These are phyloP conservation scores for Pseudogymnoascus destructans DNA, from an alignment of 2,329 filamentous ascomycete genomes.

Conservation along the genomic window DNA sequence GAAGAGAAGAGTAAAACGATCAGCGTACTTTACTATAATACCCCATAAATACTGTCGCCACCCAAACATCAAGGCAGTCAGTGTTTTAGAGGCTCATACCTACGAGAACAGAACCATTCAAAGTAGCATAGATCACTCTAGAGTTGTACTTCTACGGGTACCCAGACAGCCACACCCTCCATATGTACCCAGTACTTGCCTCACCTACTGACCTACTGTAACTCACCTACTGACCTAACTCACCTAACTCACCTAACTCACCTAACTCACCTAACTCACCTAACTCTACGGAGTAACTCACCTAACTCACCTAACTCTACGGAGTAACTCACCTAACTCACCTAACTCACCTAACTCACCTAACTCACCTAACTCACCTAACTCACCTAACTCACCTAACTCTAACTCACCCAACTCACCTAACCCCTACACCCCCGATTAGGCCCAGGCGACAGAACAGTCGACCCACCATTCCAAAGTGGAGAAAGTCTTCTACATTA, in stretches of 20 bases:
- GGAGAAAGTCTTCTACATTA: conserved; percentile 1
- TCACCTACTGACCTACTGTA: background rate
- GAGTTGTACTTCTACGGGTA: background rate
- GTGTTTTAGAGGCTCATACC: background rate
- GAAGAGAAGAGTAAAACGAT: background rate
- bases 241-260: background rate
- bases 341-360: background rate
- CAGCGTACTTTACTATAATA: background rate
- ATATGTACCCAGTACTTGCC: background rate
- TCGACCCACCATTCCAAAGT: background rate
- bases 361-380: background rate
- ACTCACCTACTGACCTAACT: background rate
- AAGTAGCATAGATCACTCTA: background rate
- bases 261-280: background rate
- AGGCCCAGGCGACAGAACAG: background rate
- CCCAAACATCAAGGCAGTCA: background rate
- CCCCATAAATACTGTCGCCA: too few relatives aligned
- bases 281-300: too few relatives aligned
- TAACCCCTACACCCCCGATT: conserved; percentile 2
- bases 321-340: background rate
- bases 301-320: background rate
- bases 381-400: background rate
- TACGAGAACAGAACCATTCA: too few relatives aligned
- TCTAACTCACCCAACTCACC: too few relatives aligned
- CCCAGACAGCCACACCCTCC: background rate